A percentile compares a stretch with the other conserved stretches of the same genome.
phyloP scores from a whole-genome alignment of 2,329 filamentous ascomycete genomes.

The Aspergillus glaucus region DNA sequence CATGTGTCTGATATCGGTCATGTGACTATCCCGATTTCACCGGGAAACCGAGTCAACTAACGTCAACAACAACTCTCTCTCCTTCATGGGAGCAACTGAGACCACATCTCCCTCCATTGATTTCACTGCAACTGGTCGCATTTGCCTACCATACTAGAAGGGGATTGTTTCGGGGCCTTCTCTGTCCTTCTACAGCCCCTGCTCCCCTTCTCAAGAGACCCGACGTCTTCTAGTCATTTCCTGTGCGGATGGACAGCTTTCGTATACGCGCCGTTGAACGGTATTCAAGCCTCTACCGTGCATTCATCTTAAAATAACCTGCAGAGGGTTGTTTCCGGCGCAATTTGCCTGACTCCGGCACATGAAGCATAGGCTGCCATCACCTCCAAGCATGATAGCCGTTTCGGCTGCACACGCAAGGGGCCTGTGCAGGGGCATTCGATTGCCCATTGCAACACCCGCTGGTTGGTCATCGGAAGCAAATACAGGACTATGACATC shows the following conservation, averaged over 20 bases:
- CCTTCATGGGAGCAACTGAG: not conserved
- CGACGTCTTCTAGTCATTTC: not conserved
- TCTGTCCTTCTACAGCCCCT: not conserved
- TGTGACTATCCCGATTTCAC: not conserved
- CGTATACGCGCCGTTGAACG: not conserved
- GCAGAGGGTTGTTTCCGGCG: not conserved
- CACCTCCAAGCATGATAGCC: slow-evolving; percentile 16
- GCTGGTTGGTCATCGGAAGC: slow-evolving; percentile 5
- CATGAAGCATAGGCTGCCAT: slow-evolving; percentile 14
- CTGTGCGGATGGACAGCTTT: not conserved
- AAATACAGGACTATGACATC: slow-evolving; percentile 11
- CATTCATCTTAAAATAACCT: not conserved
- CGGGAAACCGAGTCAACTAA: not conserved
- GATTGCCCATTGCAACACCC: slow-evolving; percentile 21
- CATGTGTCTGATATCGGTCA: not conserved
- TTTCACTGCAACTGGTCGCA: not conserved
- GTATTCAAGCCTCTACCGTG: not conserved
- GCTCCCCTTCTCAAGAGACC: not conserved
- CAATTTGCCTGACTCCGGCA: slow-evolving; percentile 5
- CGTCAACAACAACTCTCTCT: not conserved
- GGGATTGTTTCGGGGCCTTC: not conserved
- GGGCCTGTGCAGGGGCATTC: slow-evolving; percentile 20
- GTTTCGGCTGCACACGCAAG: slow-evolving; percentile 22
- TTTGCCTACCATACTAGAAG: not conserved
- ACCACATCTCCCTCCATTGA: not conserved